These are phyloP conservation scores for Periconia digitata DNA, from an alignment of 2,329 filamentous ascomycete genomes.

Conservation along the genomic window DNA sequence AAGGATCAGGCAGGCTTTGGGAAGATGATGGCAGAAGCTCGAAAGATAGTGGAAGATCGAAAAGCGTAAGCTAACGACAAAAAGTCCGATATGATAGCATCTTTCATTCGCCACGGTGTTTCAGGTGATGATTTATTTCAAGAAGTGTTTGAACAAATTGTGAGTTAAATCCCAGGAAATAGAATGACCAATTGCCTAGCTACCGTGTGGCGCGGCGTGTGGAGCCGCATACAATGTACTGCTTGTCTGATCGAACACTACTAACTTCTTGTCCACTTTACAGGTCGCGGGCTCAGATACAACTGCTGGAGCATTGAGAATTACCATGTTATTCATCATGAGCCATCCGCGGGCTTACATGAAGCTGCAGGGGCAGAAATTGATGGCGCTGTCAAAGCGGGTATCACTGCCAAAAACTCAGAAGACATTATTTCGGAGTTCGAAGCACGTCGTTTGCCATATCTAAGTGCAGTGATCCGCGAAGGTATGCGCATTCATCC, in stretches of 20 bases:
- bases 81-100: constrained; percentile 56
- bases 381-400: constrained; percentile 40
- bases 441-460: constrained; percentile 46
- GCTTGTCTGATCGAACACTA: too few relatives aligned
- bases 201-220: too few relatives aligned
- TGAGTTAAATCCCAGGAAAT: too few relatives aligned
- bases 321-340: constrained; percentile 56
- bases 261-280: too few relatives aligned
- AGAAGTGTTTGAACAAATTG: constrained; percentile 50
- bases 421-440: constrained; percentile 51
- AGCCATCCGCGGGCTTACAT: constrained; percentile 52
- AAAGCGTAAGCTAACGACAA: constrained; percentile 47
- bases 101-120: constrained; percentile 53
- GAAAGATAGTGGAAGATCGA: constrained; percentile 42
- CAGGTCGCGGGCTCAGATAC: constrained; percentile 63
- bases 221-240: too few relatives aligned
- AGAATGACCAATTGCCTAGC: too few relatives aligned
- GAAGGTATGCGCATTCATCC: constrained; percentile 52
- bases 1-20: constrained; percentile 39
- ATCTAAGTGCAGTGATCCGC: constrained; percentile 51
- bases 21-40: constrained; percentile 35
- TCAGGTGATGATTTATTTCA: constrained; percentile 44
- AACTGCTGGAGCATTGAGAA: constrained; percentile 57
- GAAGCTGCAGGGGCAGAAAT: constrained; percentile 53
- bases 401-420: constrained; percentile 35